Evolutionary conservation across 768 basidiomycete species (phyloP), one percentile per base, ranked within the genome.

Genomic region (Clavulina sp.): DNA sequence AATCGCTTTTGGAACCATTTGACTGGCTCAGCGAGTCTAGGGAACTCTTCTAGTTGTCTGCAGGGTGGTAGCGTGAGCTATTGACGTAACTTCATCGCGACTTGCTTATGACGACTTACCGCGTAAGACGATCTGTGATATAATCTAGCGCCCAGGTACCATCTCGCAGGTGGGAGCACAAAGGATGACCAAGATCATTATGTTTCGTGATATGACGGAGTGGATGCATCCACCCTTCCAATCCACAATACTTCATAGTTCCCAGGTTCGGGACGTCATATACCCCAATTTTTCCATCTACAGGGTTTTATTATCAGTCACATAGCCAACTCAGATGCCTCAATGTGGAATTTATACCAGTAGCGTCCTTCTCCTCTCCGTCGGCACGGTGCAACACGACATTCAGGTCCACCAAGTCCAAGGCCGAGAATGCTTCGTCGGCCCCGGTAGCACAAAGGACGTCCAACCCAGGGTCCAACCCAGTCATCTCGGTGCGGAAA

Each of bases 221-320:
- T 0, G 80, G 80, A 58, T 81, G 76, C 89, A 99, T 96, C 89
- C 92, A 99, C 1, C 95, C 95, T 60, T 97, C 88, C 48, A 97
- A 64, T 18, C 95, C 95, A 60, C 92, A 96, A 65, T 96, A 99
- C 7, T 76, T 78, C 63, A 91, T 68, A 53, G 74, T 73, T 0
- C 84, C 88, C 23, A 76, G 60, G 23, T 73, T 76, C 3, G 92
- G 85, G 31, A 99, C 67, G 44, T 81, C 73, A 64, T 97, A 97
- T 1, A 69, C 75, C 2, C 95, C 92, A 61, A 81, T 78, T 55
- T 78, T 74, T 1, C 86, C 86, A 2, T 65, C 69, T 65, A 44
- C 0, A 23, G 4, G n/a, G n/a, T n/a, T n/a, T n/a, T n/a, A n/a
- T n/a, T n/a, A n/a, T n/a, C n/a, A n/a, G n/a, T n/a, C n/a, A n/a